Base-by-base conservation (phyloP, 352 stramenopile genomes). In the Phytophthora agathidicida region DNA sequence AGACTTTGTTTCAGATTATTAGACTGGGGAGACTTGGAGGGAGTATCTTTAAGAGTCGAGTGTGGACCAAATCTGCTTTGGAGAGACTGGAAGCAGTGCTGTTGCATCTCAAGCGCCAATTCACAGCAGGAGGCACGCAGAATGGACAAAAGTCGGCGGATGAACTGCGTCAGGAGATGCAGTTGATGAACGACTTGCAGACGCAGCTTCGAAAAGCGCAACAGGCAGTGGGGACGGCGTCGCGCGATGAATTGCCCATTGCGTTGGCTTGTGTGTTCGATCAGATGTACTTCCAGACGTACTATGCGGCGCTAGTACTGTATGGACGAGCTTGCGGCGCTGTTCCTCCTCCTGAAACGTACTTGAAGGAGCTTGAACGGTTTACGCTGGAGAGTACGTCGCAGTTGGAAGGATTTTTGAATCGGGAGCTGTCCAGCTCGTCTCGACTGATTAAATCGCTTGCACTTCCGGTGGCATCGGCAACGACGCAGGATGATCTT, bases 231-330 rank as follows among this genome's bases (percentile, higher is more conserved):
- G 69, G 72, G 16, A 77, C 74, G 28, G 75, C 73, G 16, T 70
- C 68, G 13, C 72, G 82, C n/a, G 77, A 89, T 45, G 68, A 85
- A 23, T 50, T 88, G 32, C 70, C 72, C 9, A 88, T 94, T 22
- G 57, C 72, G n/a, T 61, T 92, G 36, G 77, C 82, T 6, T 90
- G 77, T 54, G 50, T 73, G 7, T 84, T 70, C 19, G 84, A 94
- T 36, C 70, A 83, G 27, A 90, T 94, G 84, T 94, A 92, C 79
- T 94, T 92, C 60, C 71, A 82, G 31, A 77, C 71, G 36, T 91
- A 94, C 66, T 89, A 92, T 49, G 68, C 78, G 26, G 68, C 68
- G 14, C 71, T 94, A 16, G 76, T 88, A n/a, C 58, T 94, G 32
- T 91, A 89, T 33, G 82, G 84, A 33, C 80, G 84, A 27, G 71